Evolutionary conservation across 2,329 filamentous ascomycete species (phyloP), one percentile per base, ranked within the genome.

Genomic region (Botryotinia convoluta): DNA sequence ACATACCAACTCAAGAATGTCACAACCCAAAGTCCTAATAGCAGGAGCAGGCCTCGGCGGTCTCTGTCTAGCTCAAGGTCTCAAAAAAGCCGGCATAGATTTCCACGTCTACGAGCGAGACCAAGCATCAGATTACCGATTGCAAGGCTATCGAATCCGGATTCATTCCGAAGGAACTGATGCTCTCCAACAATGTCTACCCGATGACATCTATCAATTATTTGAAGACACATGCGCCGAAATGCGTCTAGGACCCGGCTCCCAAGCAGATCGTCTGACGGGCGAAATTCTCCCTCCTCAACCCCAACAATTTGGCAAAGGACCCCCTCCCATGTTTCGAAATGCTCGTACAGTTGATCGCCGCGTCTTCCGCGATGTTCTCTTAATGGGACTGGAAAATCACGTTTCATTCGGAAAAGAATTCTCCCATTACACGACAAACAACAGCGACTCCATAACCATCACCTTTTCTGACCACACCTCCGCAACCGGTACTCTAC

Each of bases 71-170:
- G 79, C 79, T 6, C 77, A 80, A 71, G 79, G 79, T 18, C 77
- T 81, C n/a, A 60, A 63, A 22, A 72, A 74, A n/a, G 62, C 59
- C n/a, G 29, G 64, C n/a, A 72, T 75, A 39, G 87, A 85, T 0
- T 90, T 88, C 79, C 83, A 79, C 60, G 84, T 91, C 63, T 90
- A 87, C 77, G 88, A 90, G 81, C 87, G 87, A 59, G 86, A 89
- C 75, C 72, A 78, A 5, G 83, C 85, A 59, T 82, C 86, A 61
- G 81, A 63, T 32, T 44, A 65, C 35, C 44, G 74, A 26, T 60
- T 72, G 26, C 82, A 84, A 73, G 83, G 83, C 3, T 84, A 83
- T 73, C 80, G 83, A 29, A 75, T 84, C 0, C 78, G 80, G 10
- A 75, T 82, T 9, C 76, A 74, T 1, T 72, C 54, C 37, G 74